A percentile compares a stretch with the other conserved stretches of the same genome.
Conservation (phyloP, 176 grass and related monocot genomes). For the Guadua angustifolia region DNA sequence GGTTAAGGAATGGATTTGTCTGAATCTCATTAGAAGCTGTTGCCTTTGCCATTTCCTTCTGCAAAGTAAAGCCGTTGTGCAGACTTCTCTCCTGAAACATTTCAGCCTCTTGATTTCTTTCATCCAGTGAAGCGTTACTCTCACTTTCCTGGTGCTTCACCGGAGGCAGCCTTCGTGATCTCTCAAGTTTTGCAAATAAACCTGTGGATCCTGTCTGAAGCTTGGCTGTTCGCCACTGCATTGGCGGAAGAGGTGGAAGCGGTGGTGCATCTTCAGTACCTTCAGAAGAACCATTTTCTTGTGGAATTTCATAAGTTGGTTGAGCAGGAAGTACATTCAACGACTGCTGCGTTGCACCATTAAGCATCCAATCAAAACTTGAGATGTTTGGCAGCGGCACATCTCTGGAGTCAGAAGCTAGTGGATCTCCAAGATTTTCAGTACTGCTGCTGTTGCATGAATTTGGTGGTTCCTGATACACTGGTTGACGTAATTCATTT, state of each 20-base stretch:
- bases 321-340: constrained; percentile 45
- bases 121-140: constrained; percentile 23
- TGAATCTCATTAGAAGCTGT: constrained; percentile 19
- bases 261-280: constrained; percentile 43
- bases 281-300: constrained; percentile 44
- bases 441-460: constrained; percentile 3
- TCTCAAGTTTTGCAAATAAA: constrained; percentile 54
- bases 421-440: constrained; percentile 33
- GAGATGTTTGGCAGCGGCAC: constrained; percentile 21
- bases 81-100: constrained; percentile 26
- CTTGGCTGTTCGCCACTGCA: constrained; percentile 69
- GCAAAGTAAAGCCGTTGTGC: constrained; percentile 30
- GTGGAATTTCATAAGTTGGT: constrained; percentile 28
- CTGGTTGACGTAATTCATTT: background rate
- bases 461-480: constrained; percentile 17
- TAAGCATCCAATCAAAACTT: constrained; percentile 55
- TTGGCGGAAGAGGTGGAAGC: constrained; percentile 70
- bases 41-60: constrained; percentile 48
- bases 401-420: constrained; percentile 39
- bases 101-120: constrained; percentile 34
- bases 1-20: constrained; percentile 24
- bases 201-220: constrained; percentile 43
- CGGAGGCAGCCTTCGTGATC: constrained; percentile 60
- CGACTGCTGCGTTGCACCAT: constrained; percentile 43
- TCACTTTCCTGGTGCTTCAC: constrained; percentile 28